Evolutionary conservation across 305 asterid species (phyloP).

Genomic region (Fraxinus nigra): DNA sequence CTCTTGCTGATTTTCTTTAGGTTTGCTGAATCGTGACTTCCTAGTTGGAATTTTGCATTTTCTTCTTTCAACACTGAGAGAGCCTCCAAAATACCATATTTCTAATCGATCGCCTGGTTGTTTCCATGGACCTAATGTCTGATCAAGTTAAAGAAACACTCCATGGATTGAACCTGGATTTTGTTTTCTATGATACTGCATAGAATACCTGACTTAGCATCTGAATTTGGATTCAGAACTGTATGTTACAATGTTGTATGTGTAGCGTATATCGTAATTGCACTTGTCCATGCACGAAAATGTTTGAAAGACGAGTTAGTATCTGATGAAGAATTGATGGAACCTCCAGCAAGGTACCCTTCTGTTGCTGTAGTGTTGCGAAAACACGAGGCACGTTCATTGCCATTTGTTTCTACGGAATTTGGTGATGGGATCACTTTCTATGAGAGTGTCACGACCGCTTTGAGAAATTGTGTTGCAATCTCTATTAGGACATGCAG

Average conservation of each 20-base stretch:
- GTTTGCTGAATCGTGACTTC: too few species aligned
- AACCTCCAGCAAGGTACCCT: conserved; percentile 58
- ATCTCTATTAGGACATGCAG: conserved; percentile 53
- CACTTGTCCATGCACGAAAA: conserved; percentile 48
- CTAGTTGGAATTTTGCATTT: too few species aligned
- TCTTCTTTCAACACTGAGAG: conserved; percentile 37
- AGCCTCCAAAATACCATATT: conserved; percentile 59
- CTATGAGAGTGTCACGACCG: conserved; percentile 31
- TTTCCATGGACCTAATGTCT: conserved; percentile 58
- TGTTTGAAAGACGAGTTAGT: conserved; percentile 33
- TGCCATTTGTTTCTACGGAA: conserved; percentile 34
- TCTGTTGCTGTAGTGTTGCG: conserved; percentile 44
- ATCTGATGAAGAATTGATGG: conserved; percentile 40
- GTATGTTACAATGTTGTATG: conserved; percentile 55
- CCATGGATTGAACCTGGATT: conserved; percentile 30
- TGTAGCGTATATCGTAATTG: conserved; percentile 50
- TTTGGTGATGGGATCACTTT: conserved; percentile 40
- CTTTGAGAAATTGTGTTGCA: conserved; percentile 47
- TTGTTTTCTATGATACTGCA: conserved; percentile 64
- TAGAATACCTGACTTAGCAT: conserved; percentile 62
- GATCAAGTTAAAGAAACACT: conserved; percentile 36
- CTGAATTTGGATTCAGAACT: conserved; percentile 51
- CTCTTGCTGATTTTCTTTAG: too few species aligned
- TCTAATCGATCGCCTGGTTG: conserved; percentile 40
- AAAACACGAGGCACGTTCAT: conserved; percentile 42